Evolutionary conservation across 1,139 yeast species (phyloP), one percentile per base, ranked within the genome.

Genomic region (Pichia sp.): DNA sequence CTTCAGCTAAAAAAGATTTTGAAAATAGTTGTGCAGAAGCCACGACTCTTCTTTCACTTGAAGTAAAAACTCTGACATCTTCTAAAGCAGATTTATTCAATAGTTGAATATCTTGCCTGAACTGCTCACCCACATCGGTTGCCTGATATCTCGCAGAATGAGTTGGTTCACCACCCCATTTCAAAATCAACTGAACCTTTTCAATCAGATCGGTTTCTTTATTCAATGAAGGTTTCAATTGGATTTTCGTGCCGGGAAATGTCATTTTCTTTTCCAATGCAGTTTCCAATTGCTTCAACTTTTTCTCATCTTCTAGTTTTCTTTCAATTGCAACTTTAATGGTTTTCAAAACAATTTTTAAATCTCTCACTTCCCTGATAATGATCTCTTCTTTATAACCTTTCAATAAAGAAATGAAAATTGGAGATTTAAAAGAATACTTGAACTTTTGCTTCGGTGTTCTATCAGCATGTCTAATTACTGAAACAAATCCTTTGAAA

Each of bases 161-260:
- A 1, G 99, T 94, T 8, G 98, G 97, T 64, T 94, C 99, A 53
- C 99, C 99, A 56, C 98, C 98, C 98, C 98, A 94, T 63, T 94
- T 94, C 56, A 92, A 71, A 52, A 92, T 94, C 52, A 94, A 80
- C 64, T 94, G 98, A 27, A 92, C 97, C 60, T 94, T 94, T 53
- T 90, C 97, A 26, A 92, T 95, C 43, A 84, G 90, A 27, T 56
- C 58, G 3, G 54, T 51, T 37, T 77, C 82, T 7, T 71, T 67
- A 55, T 77, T 75, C 44, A 88, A 62, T 4, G 95, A 79, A 0
- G 99, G 99, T 61, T 94, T 94, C 55, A 94, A 70, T 66, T 94
- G 99, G 49, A 94, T 85, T 59, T 94, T 94, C 0, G 99, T 94
- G 5, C 99, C 99, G 0, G 97, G 97, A 57, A 92, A 81, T 43